Base-by-base conservation (phyloP, 768 basidiomycete species). In the Sutorius australiensis region DNA sequence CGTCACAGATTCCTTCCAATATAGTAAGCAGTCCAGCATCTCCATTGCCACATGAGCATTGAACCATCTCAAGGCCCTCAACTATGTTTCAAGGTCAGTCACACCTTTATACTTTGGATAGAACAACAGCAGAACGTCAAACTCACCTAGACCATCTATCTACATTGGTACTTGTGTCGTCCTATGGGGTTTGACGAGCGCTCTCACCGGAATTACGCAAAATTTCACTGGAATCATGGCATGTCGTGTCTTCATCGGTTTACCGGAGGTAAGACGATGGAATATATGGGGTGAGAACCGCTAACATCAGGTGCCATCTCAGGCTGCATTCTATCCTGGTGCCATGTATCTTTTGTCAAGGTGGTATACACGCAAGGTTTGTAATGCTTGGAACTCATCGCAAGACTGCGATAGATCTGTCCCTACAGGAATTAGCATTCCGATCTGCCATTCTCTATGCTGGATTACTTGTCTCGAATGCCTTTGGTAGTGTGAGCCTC, bases 241-340 rank as follows among this genome's bases (percentile, higher is more conserved):
- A 1, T 83, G 81, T 53, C 77, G 84, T 16, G 61, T 86, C 11
- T 83, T 83, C 60, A 78, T 86, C 39, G 84, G 84, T 3, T 56
- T 87, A 2, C 83, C 84, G 2, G 85, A 86, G 65, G 79, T 74
- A 51, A 30, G 51, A 34, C 31, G 24, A 39, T 13, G 0, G n/a
- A 41, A 19, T n/a, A 9, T 46, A 24, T 4, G 17, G 21, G 16
- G 47, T 8, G 14, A 28, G 19, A 16, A 14, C 19, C 4, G 31
- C n/a, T 40, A 9, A 55, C 30, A 13, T 46, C 39, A 45, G 6
- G 27, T 12, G 9, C 6, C 17, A 16, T 41, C 19, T 38, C 33
- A 79, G 75, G 76, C 83, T 14, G 82, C 82, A 3, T 86, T 86
- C 57, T 86, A 83, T 63, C 83, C 85, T 17, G 84, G 84, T 5